Base-by-base conservation (phyloP, 2,329 filamentous ascomycete genomes). In the Fusarium sp. region DNA sequence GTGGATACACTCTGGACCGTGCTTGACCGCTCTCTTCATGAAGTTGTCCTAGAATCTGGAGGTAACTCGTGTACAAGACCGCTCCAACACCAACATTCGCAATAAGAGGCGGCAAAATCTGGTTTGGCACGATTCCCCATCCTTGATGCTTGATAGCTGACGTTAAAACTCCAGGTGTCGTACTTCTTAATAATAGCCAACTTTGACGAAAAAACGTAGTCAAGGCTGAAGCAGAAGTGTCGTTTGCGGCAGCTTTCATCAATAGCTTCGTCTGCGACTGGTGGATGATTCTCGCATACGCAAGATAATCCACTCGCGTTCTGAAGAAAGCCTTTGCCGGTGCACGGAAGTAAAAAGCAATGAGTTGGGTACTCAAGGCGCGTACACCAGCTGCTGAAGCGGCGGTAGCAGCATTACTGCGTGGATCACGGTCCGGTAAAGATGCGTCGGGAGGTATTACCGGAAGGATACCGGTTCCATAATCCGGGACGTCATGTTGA, bases 311-410 rank as follows among this genome's bases (percentile, higher is more conserved):
- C 70, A 98, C 94, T 63, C 95, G 86, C 2, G 93, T 95, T 66
- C 93, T 89, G 81, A 98, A 97, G 79, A 98, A 98, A 18, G 94
- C 92, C 81, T 97, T 97, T 56, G 94, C 92, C 1, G 95, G 95
- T 0, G 94, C 93, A 60, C 94, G 87, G 78, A 97, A 98, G 82
- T 97, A 98, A 75, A 97, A 97, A 25, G 94, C 91, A 58, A 97
- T 88, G 75, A 94, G 85, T 77, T 97, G 92, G 10, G 93, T 92
- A 74, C 91, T 95, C 68, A 97, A 80, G 29, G 94, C 95, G 49
- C 95, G 91, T 69, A 94, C 92, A 43, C 93, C 89, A 24, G 94
- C 94, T 7, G 94, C 94, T 24, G 93, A 94, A n/a, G 93, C 92
- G 50, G 92, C 94, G 4, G 87, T 89, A 8, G 87, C 86, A 40